These are phyloP conservation scores for Chlorella sp. DNA, from an alignment of 139 green algal species.

Conservation along the genomic window DNA sequence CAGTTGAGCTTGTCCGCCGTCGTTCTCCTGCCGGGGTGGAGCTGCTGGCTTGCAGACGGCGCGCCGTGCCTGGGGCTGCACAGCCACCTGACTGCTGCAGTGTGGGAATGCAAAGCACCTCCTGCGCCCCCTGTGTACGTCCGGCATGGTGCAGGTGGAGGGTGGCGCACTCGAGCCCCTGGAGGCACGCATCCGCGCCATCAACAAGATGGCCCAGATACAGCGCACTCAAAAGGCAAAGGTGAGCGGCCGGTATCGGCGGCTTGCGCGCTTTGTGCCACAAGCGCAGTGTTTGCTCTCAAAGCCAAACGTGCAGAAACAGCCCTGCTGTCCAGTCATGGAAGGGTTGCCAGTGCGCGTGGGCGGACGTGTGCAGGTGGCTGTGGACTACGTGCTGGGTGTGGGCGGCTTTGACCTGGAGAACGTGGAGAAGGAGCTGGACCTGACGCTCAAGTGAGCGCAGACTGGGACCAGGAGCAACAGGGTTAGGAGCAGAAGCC, in stretches of 20 bases:
- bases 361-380: constrained; percentile 45
- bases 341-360: no score
- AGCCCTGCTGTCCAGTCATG: no score
- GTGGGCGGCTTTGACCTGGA: constrained; percentile 92
- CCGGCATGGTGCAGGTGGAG: not conserved
- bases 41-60: not conserved
- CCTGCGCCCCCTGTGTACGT: not conserved
- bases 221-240: not conserved
- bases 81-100: no score
- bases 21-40: not conserved
- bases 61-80: not conserved
- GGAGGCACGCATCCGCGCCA: constrained; percentile 55
- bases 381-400: constrained; percentile 86
- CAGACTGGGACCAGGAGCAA: not conserved
- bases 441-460: constrained; percentile 8
- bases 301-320: no score
- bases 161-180: constrained; percentile 35
- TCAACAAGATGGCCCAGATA: constrained; percentile 84
- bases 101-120: not conserved
- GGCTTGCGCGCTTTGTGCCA: no score
- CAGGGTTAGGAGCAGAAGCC: not conserved
- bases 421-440: constrained; percentile 64
- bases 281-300: no score
- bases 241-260: no score
- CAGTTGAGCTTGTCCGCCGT: no score